These are phyloP conservation scores for Lactifluus volemus DNA, from an alignment of 768 basidiomycete species.

Conservation along the genomic window DNA sequence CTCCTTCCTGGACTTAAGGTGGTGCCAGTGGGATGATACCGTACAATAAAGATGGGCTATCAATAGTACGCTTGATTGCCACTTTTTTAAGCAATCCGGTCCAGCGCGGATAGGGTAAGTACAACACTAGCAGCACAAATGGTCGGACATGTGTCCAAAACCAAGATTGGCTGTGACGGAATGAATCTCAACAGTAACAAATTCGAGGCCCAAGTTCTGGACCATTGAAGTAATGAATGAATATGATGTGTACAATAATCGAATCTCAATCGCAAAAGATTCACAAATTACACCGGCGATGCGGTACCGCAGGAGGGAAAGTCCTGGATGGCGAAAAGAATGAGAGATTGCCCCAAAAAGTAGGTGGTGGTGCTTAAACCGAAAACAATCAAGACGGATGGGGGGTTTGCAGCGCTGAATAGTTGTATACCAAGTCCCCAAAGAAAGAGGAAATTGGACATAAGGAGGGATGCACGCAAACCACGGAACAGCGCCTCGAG, in stretches of 20 bases:
- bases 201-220: not conserved
- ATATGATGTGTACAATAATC: not conserved
- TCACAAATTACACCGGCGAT: not conserved
- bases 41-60: no score
- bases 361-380: not conserved
- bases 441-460: constrained; percentile 1
- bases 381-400: not conserved
- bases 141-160: not conserved
- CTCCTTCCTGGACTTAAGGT: no score
- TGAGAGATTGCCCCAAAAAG: constrained; percentile 1
- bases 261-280: not conserved
- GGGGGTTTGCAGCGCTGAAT: not conserved
- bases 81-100: not conserved
- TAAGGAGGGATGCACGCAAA: not conserved
- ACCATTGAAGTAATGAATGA: not conserved
- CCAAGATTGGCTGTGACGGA: not conserved
- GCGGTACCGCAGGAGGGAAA: not conserved
- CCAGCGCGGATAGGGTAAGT: no score
- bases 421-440: not conserved
- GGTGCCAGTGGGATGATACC: no score
- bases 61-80: not conserved
- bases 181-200: not conserved
- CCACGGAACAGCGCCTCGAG: not conserved
- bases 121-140: not conserved
- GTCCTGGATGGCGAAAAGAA: not conserved